Conservation (phyloP, 805 yeast species). For the Kregervanrija pseudodelftensis region DNA sequence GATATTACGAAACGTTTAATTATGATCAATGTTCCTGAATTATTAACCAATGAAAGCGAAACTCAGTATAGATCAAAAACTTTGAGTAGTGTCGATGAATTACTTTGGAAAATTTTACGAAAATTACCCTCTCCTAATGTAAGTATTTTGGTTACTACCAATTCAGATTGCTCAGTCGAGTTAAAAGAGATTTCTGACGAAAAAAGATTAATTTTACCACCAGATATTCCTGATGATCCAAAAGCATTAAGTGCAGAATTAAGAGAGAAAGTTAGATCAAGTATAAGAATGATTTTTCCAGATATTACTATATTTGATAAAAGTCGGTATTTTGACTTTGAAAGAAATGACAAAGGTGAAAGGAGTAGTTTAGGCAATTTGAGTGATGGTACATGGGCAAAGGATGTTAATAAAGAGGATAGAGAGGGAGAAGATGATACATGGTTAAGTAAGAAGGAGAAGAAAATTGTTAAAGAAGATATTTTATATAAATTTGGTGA, state of each 20-base stretch:
- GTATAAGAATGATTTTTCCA: conserved; percentile 40
- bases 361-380: conserved; percentile 22
- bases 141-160: conserved; percentile 52
- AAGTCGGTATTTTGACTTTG: conserved; percentile 43
- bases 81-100: conserved; percentile 22
- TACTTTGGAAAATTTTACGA: conserved; percentile 49
- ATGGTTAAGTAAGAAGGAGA: conserved; percentile 23
- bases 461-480: conserved; percentile 9
- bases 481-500: conserved; percentile 22
- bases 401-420: conserved; percentile 12
- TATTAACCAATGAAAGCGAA: conserved; percentile 33
- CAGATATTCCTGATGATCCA: conserved; percentile 29
- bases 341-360: conserved; percentile 41
- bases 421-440: conserved; percentile 21
- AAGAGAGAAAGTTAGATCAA: conserved; percentile 17
- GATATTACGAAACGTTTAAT: conserved; percentile 62
- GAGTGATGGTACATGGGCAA: conserved; percentile 26
- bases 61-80: conserved; percentile 31
- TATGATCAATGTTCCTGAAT: conserved; percentile 44
- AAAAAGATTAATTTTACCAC: conserved; percentile 12
- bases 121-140: conserved; percentile 70
- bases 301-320: conserved; percentile 47
- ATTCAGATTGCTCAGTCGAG: conserved; percentile 20
- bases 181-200: conserved; percentile 9
- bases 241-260: conserved; percentile 26